Percentiles rank a stretch among this genome's conserved stretches.
These are phyloP conservation scores for Yamadazyma dendronema DNA, from an alignment of 1,139 yeast species.

Conservation along the genomic window DNA sequence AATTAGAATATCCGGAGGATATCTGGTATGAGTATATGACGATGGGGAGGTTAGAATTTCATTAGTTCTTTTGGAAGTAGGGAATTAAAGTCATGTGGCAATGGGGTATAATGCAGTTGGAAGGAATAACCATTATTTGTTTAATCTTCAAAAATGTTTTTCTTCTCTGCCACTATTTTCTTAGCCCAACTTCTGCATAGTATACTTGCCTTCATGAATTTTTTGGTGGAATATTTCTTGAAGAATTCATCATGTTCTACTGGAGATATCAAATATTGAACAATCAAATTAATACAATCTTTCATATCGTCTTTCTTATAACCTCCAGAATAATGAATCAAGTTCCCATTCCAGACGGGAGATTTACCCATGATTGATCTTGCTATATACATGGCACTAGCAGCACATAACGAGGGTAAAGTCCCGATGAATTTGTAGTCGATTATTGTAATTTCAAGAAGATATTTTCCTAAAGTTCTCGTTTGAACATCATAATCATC, in stretches of 20 bases:
- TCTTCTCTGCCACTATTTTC: constrained; percentile 43
- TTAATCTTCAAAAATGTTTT: constrained; percentile 22
- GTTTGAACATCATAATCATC: constrained; percentile 93
- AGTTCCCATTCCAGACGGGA: constrained; percentile 78
- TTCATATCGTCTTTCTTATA: constrained; percentile 70
- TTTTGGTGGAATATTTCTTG: constrained; percentile 88
- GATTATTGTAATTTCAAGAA: constrained; percentile 76
- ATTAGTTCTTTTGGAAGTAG: too few relatives aligned
- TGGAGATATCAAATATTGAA: constrained; percentile 80
- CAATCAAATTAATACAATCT: constrained; percentile 69
- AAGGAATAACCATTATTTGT: neutral
- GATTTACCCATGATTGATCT: constrained; percentile 71
- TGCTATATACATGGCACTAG: constrained; percentile 88
- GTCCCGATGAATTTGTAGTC: constrained; percentile 80
- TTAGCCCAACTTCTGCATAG: constrained; percentile 92
- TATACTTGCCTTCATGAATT: constrained; percentile 87
- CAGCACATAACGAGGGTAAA: constrained; percentile 82
- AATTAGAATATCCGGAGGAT: neutral
- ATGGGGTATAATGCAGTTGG: neutral
- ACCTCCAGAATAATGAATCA: constrained; percentile 91
- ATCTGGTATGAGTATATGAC: neutral
- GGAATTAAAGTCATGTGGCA: too few relatives aligned
- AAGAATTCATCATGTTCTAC: constrained; percentile 90
- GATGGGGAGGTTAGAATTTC: neutral
- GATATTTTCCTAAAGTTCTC: constrained; percentile 87